Evolutionary conservation across 1,139 yeast genomes (phyloP).

Genomic region (Ogataea hybrid): DNA sequence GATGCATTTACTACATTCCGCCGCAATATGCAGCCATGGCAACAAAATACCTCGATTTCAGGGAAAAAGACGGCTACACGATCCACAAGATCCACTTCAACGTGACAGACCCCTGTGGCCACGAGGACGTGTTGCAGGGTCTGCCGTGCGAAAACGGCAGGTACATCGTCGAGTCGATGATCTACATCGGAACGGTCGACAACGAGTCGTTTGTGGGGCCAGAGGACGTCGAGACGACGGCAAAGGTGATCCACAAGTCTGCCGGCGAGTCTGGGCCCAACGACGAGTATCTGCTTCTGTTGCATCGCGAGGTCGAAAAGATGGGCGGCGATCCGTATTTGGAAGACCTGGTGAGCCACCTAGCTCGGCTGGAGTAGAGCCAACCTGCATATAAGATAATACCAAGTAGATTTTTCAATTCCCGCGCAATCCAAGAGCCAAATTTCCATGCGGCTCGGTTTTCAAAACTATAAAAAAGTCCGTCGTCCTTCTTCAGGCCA

Average conservation of each 20-base stretch:
- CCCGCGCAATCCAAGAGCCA: slow-evolving; percentile 2
- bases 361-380: background rate
- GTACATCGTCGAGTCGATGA: slow-evolving; percentile 53
- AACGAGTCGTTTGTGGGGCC: slow-evolving; percentile 87
- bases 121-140: slow-evolving; percentile 25
- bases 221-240: slow-evolving; percentile 57
- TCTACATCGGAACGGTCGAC: slow-evolving; percentile 80
- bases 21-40: slow-evolving; percentile 62
- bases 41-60: slow-evolving; percentile 63
- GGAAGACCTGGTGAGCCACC: slow-evolving; percentile 16
- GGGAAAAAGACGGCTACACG: slow-evolving; percentile 90
- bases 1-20: slow-evolving; percentile 82
- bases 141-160: slow-evolving; percentile 37
- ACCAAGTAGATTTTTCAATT: background rate
- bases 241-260: slow-evolving; percentile 52
- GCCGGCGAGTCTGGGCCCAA: slow-evolving; percentile 84
- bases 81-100: slow-evolving; percentile 65
- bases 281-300: slow-evolving; percentile 59
- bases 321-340: slow-evolving; percentile 35
- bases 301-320: slow-evolving; percentile 52
- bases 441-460: background rate
- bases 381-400: background rate
- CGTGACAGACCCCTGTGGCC: slow-evolving; percentile 33
- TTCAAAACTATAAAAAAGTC: background rate
- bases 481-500: slow-evolving; percentile 7